Evolutionary conservation across 495 filamentous ascomycete species (phyloP).

Genomic region (Lichina pygmaea): DNA sequence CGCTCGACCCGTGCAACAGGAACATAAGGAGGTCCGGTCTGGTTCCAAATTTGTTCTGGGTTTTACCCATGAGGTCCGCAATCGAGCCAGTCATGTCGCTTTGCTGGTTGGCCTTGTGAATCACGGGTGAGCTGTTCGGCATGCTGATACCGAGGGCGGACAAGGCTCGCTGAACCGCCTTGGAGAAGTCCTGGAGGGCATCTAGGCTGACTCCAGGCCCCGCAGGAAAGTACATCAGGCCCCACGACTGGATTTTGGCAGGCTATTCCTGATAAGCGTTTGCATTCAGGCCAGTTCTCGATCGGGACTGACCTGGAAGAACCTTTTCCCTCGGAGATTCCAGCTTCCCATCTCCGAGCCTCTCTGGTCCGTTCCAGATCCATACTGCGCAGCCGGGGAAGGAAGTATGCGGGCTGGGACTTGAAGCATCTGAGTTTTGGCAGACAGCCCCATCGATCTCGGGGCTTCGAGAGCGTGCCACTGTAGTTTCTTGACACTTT

Average conservation of each 20-base stretch:
- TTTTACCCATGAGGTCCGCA: not conserved
- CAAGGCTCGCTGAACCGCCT: not conserved
- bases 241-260: slow-evolving; percentile 1
- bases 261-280: not conserved
- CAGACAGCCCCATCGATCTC: not conserved
- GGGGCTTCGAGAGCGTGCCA: slow-evolving; percentile 1
- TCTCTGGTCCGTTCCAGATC: not conserved
- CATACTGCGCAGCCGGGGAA: not conserved
- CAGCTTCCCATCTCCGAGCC: not conserved
- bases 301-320: not conserved
- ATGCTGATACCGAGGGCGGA: not conserved
- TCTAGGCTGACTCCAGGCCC: not conserved
- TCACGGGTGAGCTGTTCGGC: not conserved
- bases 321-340: slow-evolving; percentile 1
- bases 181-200: not conserved
- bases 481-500: slow-evolving; percentile 1
- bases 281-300: no score
- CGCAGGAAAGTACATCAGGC: slow-evolving; percentile 1
- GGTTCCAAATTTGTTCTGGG: not conserved
- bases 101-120: not conserved
- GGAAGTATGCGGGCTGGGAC: slow-evolving; percentile 1
- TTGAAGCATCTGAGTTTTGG: slow-evolving; percentile 1
- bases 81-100: not conserved
- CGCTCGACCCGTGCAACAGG: not conserved
- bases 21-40: slow-evolving; percentile 1